Percentiles rank a stretch among this genome's conserved stretches.
phyloP scores from a whole-genome alignment of 805 yeast genomes.

The Yamadazyma phyllophila region DNA sequence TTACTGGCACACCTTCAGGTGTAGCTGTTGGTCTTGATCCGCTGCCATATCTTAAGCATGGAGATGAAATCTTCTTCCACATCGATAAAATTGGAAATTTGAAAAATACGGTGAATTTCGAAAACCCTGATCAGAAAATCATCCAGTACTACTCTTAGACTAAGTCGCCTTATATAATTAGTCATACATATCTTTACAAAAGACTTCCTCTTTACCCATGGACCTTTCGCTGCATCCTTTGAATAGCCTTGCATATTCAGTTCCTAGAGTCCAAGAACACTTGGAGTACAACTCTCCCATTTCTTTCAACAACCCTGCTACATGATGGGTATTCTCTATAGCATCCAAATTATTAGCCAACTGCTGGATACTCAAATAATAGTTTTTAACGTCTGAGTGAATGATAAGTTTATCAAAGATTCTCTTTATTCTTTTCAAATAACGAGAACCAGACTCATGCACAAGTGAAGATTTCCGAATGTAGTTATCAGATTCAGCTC shows the following conservation, averaged over 20 bases:
- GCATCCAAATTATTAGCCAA: slow-evolving; percentile 5
- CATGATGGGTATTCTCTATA: neutral
- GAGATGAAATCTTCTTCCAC: slow-evolving; percentile 42
- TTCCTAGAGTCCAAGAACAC: slow-evolving; percentile 7
- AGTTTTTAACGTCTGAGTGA: neutral
- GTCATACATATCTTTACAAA: slow-evolving; percentile 14
- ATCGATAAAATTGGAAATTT: slow-evolving; percentile 45
- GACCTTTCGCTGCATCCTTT: slow-evolving; percentile 13
- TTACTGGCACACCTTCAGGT: slow-evolving; percentile 59
- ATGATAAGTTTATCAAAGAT: neutral
- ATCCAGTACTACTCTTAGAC: slow-evolving; percentile 40
- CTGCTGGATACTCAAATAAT: slow-evolving; percentile 8
- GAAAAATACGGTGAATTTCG: slow-evolving; percentile 35
- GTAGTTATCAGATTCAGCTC: slow-evolving; percentile 4
- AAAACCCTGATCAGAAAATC: slow-evolving; percentile 17
- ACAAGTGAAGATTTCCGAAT: neutral
- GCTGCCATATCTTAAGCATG: slow-evolving; percentile 44
- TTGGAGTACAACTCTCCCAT: slow-evolving; percentile 8
- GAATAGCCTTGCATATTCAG: slow-evolving; percentile 12
- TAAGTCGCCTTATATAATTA: neutral
- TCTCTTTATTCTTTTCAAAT: neutral
- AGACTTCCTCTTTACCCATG: slow-evolving; percentile 12
- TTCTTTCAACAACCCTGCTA: slow-evolving; percentile 16
- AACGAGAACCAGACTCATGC: neutral
- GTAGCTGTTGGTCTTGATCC: slow-evolving; percentile 45